Conservation (phyloP, 1,284 basidiomycete genomes). For the Apiotrichum sp. region DNA sequence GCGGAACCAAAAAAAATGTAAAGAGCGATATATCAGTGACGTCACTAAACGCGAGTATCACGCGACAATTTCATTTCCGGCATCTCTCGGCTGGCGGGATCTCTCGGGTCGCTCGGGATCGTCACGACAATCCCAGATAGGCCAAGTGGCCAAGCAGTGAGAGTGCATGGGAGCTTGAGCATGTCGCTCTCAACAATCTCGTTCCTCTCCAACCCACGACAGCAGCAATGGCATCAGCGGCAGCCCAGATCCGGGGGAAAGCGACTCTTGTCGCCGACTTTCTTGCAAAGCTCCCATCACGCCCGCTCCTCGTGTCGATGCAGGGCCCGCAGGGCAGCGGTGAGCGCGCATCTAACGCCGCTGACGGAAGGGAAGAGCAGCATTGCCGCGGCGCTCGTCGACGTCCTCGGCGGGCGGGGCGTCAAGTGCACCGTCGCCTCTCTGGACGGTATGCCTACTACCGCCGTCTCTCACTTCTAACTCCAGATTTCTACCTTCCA, state of each 20-base stretch:
- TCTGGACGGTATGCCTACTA: constrained; percentile 6
- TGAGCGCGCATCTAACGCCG: not conserved
- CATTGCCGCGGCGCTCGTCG: constrained; percentile 4
- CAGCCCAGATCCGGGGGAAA: not conserved
- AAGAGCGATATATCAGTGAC: too few species aligned
- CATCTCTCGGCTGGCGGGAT: too few species aligned
- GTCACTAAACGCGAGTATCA: too few species aligned
- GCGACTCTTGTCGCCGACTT: not conserved
- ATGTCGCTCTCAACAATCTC: too few species aligned
- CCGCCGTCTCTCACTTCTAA: not conserved
- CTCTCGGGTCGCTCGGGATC: too few species aligned
- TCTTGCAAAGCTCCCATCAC: not conserved
- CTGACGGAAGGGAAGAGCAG: constrained; percentile 13
- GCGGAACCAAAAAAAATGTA: too few species aligned
- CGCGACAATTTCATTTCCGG: too few species aligned
- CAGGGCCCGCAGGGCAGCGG: constrained; percentile 13
- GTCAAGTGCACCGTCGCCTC: constrained; percentile 8
- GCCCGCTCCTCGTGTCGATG: constrained; percentile 9
- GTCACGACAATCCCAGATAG: too few species aligned
- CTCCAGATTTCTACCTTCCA: constrained; percentile 35
- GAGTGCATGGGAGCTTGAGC: too few species aligned
- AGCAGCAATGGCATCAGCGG: not conserved
- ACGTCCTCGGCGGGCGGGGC: constrained; percentile 1
- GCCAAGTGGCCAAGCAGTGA: too few species aligned
- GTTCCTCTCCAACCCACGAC: not conserved